Base-by-base conservation (phyloP, 2,329 filamentous ascomycete genomes). In the Colletotrichum sp. region DNA sequence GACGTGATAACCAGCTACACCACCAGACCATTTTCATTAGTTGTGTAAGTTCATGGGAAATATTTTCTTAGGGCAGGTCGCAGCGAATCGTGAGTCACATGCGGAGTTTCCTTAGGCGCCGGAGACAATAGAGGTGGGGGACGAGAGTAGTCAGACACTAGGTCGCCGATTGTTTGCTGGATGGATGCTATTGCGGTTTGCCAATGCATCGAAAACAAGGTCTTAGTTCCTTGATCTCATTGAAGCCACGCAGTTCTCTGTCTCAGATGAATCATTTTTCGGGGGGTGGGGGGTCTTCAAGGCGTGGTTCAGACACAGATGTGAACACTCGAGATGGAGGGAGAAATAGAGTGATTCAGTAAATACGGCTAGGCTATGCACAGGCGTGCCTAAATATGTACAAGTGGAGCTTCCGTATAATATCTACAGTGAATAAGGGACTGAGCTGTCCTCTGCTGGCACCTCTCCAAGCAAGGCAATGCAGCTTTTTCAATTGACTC, bases 1-100 rank as follows among this genome's bases (percentile, higher is more conserved):
- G 84, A 87, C 83, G 85, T 87, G 85, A 87, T 87, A 86, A 87
- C 85, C 85, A 87, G 86, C 85, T 82, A 82, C 81, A 82, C 81
- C 80, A 82, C 73, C 74, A 71, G 61, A 67, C 62, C 68, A 71
- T 36, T 36, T 22, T 6, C 3, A 34, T 15, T 55, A 49, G 27
- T 32, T 71, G 52, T 1, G n/a, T 11, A 2, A 29, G 5, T 1
- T 9, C 4, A 5, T 7, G 5, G n/a, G 8, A 29, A 11, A 57
- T 1, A 19, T 19, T 29, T 0, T 22, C 11, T 32, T 9, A 59
- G 22, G 8, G 15, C 11, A 9, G 5, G 19, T 22, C n/a, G 3
- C 44, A 7, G 44, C 4, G 12, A 8, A 25, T 52, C 44, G n/a
- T 52, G 44, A 52, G 44, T 13, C 12, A 13, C 44, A 22, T 52